Evolutionary conservation across 176 grass and related monocot genomes (phyloP).

Genomic region (Pontederia crassipes): DNA sequence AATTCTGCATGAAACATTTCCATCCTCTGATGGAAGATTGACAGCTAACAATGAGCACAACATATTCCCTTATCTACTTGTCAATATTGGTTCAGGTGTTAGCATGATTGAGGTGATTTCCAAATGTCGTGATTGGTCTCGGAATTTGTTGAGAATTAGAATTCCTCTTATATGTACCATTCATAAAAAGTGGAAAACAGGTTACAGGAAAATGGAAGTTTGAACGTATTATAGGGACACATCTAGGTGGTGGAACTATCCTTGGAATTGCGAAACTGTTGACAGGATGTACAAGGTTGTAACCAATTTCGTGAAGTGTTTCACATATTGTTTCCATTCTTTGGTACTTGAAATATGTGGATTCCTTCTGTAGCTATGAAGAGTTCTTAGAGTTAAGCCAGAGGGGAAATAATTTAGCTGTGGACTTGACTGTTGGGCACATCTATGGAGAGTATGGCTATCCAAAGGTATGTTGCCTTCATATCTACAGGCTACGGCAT

Average conservation of each 20-base stretch:
- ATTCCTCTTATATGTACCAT: background rate
- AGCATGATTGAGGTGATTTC: conserved; percentile 93
- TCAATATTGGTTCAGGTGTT: conserved; percentile 99
- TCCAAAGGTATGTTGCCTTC: conserved; percentile 53
- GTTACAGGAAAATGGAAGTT: conserved; percentile 93
- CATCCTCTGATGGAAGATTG: conserved; percentile 40
- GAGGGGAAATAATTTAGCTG: conserved; percentile 73
- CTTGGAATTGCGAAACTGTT: conserved; percentile 80
- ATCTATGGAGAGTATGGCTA: conserved; percentile 93
- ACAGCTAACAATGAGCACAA: conserved; percentile 39
- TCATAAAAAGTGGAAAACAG: conserved; percentile 31
- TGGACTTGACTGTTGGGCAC: conserved; percentile 93
- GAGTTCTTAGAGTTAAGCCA: conserved; percentile 87
- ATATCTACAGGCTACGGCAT: too few species aligned
- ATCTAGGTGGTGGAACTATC: conserved; percentile 91
- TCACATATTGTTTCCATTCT: background rate
- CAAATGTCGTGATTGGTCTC: background rate
- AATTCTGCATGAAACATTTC: conserved; percentile 29
- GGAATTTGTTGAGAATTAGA: background rate
- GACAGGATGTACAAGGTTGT: conserved; percentile 78
- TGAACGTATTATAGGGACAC: conserved; percentile 94
- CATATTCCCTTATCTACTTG: conserved; percentile 97
- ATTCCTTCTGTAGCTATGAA: conserved; percentile 56
- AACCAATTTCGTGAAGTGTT: background rate
- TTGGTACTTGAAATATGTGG: background rate